phyloP scores from a whole-genome alignment of 1,139 yeast species.

The Candida freyschussii region DNA sequence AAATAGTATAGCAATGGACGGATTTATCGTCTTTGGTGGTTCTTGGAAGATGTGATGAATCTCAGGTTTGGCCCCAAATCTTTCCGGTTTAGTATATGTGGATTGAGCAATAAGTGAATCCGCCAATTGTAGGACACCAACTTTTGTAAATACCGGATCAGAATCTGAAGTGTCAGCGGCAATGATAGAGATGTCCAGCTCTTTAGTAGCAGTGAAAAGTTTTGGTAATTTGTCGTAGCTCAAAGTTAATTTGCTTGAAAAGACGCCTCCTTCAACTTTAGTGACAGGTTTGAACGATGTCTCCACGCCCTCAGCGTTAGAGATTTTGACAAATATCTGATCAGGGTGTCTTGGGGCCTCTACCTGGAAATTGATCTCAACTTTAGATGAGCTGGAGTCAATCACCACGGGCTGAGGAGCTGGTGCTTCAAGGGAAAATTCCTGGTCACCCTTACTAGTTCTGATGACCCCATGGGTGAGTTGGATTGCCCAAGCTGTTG shows the following conservation, averaged over 20 bases:
- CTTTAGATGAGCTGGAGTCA: conserved; percentile 11
- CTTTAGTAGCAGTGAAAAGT: conserved; percentile 34
- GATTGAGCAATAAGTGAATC: conserved; percentile 15
- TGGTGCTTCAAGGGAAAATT: conserved; percentile 12
- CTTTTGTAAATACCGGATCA: conserved; percentile 9
- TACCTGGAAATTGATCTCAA: conserved; percentile 21
- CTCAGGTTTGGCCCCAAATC: conserved; percentile 55
- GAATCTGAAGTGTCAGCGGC: conserved; percentile 14
- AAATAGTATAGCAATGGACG: conserved; percentile 52
- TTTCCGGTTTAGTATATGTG: conserved; percentile 31
- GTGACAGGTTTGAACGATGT: conserved; percentile 23
- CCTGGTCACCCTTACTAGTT: conserved; percentile 9
- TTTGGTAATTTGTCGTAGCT: conserved; percentile 36
- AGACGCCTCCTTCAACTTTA: conserved; percentile 9
- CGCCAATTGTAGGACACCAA: conserved; percentile 20
- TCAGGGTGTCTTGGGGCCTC: conserved; percentile 18
- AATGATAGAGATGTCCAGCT: conserved; percentile 33
- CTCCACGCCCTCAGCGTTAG: conserved; percentile 19
- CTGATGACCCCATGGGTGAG: conserved; percentile 16
- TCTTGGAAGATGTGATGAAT: conserved; percentile 63
- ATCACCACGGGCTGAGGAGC: conserved; percentile 13
- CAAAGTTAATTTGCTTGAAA: conserved; percentile 21
- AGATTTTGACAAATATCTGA: conserved; percentile 20
- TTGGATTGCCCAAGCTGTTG: conserved; percentile 14
- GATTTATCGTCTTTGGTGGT: conserved; percentile 51